Evolutionary conservation across 2,329 filamentous ascomycete genomes (phyloP).

Genomic region (Hymenoscyphus fraxineus): DNA sequence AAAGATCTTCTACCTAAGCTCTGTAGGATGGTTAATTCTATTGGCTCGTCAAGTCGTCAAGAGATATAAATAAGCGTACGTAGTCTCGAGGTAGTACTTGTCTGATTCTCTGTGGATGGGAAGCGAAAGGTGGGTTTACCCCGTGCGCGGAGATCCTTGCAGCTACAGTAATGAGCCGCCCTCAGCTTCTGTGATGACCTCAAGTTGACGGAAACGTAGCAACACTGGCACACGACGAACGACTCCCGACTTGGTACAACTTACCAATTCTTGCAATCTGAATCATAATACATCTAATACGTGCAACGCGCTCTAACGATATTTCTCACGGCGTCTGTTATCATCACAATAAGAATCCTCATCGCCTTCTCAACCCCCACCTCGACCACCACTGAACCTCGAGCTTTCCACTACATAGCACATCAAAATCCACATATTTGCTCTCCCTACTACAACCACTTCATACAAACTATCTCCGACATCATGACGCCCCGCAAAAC

Average conservation of each 20-base stretch:
- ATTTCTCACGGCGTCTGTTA: background rate
- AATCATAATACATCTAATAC: background rate
- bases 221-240: background rate
- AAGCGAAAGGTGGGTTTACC: background rate
- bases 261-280: background rate
- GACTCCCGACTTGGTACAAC: background rate
- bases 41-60: too few species aligned
- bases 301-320: background rate
- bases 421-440: background rate
- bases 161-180: too few species aligned
- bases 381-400: background rate
- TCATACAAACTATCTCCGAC: background rate
- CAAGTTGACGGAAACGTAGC: background rate
- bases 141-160: background rate
- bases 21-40: too few species aligned
- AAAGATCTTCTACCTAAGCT: too few species aligned
- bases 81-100: background rate
- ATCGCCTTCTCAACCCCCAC: background rate
- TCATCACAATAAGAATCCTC: background rate
- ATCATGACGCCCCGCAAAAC: constrained; percentile 39
- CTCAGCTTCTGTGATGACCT: background rate
- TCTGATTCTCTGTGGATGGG: background rate
- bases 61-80: too few species aligned
- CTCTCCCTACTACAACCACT: background rate
- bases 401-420: background rate